Conservation (phyloP, 257 asterid genomes). For the Cruciata laevipes region DNA sequence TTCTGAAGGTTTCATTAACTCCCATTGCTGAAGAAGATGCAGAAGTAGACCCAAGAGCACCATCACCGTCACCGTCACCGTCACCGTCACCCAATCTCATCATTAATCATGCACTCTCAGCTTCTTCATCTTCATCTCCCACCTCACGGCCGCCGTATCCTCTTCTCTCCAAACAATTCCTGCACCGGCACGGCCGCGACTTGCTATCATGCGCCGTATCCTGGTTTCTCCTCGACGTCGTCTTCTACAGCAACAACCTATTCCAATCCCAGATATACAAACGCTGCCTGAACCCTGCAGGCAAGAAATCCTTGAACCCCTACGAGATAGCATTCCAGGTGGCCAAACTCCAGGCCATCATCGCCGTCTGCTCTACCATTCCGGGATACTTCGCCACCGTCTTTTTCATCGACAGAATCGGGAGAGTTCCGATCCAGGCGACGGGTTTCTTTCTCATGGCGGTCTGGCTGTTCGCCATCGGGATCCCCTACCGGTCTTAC, state of each 20-base stretch:
- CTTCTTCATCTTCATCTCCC: not conserved
- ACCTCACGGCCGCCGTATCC: slow-evolving; percentile 17
- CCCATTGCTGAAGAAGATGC: slow-evolving; percentile 28
- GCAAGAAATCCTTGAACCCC: slow-evolving; percentile 9
- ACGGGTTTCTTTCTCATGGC: slow-evolving; percentile 52
- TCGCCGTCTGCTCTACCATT: slow-evolving; percentile 44
- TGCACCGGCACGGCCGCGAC: slow-evolving; percentile 45
- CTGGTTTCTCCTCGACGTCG: slow-evolving; percentile 48
- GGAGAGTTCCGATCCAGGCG: slow-evolving; percentile 45
- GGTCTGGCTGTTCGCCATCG: slow-evolving; percentile 29
- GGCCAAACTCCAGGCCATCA: slow-evolving; percentile 42
- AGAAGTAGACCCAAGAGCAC: slow-evolving; percentile 1
- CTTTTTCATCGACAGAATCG: slow-evolving; percentile 45
- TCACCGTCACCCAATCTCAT: too few species aligned
- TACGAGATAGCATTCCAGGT: slow-evolving; percentile 38
- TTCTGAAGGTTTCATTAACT: slow-evolving; percentile 28
- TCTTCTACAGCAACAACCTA: slow-evolving; percentile 47
- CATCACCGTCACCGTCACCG: too few species aligned
- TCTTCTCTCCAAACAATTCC: slow-evolving; percentile 34
- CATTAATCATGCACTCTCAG: not conserved
- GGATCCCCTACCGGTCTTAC: slow-evolving; percentile 29
- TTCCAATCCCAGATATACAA: slow-evolving; percentile 37
- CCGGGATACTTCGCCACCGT: slow-evolving; percentile 56
- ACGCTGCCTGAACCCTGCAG: slow-evolving; percentile 9
- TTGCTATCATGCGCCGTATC: slow-evolving; percentile 39